Evolutionary conservation across 768 basidiomycete genomes (phyloP).

Genomic region (Suillus decipiens): DNA sequence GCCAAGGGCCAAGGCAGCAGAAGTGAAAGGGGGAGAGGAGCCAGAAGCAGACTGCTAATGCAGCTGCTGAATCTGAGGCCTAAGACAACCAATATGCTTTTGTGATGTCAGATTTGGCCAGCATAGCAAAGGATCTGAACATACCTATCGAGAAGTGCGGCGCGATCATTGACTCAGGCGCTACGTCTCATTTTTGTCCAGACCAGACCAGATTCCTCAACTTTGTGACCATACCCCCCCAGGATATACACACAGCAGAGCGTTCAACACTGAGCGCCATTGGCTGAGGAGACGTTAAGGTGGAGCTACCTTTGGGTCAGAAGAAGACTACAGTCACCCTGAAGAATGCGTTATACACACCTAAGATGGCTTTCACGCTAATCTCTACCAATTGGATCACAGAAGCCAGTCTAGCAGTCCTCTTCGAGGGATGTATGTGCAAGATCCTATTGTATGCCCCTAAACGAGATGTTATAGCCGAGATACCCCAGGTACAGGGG

Average conservation of each 20-base stretch:
- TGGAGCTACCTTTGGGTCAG: not conserved
- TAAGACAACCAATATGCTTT: no score
- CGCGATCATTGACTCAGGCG: not conserved
- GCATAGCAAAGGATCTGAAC: not conserved
- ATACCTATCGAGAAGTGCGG: not conserved
- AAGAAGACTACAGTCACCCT: not conserved
- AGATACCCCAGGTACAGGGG: not conserved
- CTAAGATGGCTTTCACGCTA: not conserved
- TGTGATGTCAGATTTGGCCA: not conserved
- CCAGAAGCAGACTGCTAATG: no score
- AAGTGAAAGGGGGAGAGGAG: no score
- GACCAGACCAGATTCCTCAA: no score
- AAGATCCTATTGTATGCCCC: no score
- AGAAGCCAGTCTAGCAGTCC: accelerated
- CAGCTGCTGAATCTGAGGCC: no score
- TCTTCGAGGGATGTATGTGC: no score
- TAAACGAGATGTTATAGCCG: accelerated
- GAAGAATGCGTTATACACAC: not conserved
- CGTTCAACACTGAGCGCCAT: not conserved
- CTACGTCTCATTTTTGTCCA: not conserved
- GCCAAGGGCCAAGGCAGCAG: no score
- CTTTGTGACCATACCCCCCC: no score
- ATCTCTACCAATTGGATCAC: no score
- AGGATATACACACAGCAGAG: no score
- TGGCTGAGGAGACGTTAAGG: not conserved